Conservation (phyloP, 306 rosid genomes). For the Oemleria cerasiformis region DNA sequence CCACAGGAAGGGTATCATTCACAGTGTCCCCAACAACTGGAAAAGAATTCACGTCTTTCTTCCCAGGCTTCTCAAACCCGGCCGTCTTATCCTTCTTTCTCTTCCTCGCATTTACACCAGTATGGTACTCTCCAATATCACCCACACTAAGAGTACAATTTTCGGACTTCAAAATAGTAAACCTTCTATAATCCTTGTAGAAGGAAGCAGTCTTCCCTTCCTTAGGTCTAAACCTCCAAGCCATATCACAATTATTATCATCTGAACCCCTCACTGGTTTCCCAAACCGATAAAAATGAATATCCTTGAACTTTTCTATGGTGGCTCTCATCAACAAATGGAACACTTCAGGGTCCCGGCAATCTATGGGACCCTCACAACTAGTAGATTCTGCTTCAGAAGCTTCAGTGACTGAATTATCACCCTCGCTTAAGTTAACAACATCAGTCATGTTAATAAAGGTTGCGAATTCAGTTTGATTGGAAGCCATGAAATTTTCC, state of each 20-base stretch:
- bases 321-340: constrained; percentile 89
- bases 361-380: constrained; percentile 70
- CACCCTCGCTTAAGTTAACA: constrained; percentile 31
- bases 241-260: constrained; percentile 87
- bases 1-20: constrained; percentile 77
- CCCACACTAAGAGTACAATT: constrained; percentile 65
- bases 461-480: constrained; percentile 65
- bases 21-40: constrained; percentile 87
- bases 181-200: constrained; percentile 94
- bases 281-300: constrained; percentile 87
- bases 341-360: constrained; percentile 88
- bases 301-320: constrained; percentile 83
- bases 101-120: constrained; percentile 86
- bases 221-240: constrained; percentile 96
- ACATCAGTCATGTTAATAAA: constrained; percentile 66
- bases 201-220: constrained; percentile 90
- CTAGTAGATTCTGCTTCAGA: constrained; percentile 23
- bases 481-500: constrained; percentile 89
- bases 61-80: constrained; percentile 61
- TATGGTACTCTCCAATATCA: constrained; percentile 84
- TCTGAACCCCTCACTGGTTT: constrained; percentile 62
- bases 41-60: constrained; percentile 40
- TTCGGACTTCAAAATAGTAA: constrained; percentile 57
- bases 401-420: constrained; percentile 5
- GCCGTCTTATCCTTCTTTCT: constrained; percentile 68